Base-by-base conservation (phyloP, 2,329 filamentous ascomycete genomes). In the Dryadomyces quercus-mongolicae region DNA sequence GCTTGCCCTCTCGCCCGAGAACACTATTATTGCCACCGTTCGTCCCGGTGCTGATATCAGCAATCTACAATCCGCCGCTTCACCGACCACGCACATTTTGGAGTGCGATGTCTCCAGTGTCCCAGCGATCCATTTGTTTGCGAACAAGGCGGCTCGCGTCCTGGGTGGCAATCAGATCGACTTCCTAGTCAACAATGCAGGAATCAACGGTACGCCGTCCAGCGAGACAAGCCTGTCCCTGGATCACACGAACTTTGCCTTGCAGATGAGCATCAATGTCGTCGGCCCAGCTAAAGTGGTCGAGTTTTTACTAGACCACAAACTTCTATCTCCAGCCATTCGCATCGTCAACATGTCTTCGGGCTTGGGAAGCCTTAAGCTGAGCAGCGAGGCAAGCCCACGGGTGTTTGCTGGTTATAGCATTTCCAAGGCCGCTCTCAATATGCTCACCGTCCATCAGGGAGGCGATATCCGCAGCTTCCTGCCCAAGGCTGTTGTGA, bases 221-320 rank as follows among this genome's bases (percentile, higher is more conserved):
- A 53, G 60, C 9, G 66, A 74, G 51, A 71, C 63, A 16, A 67
- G 66, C 21, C 60, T 75, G 18, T 66, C 63, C 0, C 65, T 76
- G 1, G 66, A 66, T 10, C 59, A 67, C 0, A 62, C 64, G 1
- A 66, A 56, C 31, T 58, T 76, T 31, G 44, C 64, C 2, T 60
- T 66, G n/a, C 69, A 74, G 50, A 69, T 77, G 51, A 62, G 65
- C 25, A 62, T 68, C 58, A 76, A 77, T 54, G 72, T 76, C 3
- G 54, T 75, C 18, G 74, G 74, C 0, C 74, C 74, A 0, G 72
- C 73, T 1, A 72, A 72, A 55, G 66, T 69, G 7, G 66, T 73
- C 0, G 65, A 74, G 59, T 64, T 65, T 1, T 57, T 76, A 51
- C 57, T 65, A 1, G 60, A 61, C 36, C 57, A 58, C 31, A 59